Percentiles rank a stretch among this genome's conserved stretches.
Conservation (phyloP, 805 yeast species). For the Saturnispora besseyi region DNA sequence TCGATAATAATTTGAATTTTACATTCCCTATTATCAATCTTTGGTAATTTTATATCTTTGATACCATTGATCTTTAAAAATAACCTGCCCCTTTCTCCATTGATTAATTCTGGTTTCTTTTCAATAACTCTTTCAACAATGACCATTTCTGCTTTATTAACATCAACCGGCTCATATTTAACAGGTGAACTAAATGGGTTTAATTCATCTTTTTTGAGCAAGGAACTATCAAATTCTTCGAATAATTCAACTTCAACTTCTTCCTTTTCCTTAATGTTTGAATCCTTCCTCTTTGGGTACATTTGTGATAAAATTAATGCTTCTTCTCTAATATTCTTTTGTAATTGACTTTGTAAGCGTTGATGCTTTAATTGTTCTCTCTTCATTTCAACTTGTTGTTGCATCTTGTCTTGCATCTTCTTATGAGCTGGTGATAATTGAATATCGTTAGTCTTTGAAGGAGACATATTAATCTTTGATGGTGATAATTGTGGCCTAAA, state of each 20-base stretch:
- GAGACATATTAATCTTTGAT: neutral
- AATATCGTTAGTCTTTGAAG: neutral
- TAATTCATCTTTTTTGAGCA: neutral
- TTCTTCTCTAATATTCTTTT: slow-evolving; percentile 10
- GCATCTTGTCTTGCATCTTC: slow-evolving; percentile 13
- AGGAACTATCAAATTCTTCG: neutral
- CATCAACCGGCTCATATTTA: neutral
- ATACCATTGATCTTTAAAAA: slow-evolving; percentile 44
- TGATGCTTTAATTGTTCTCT: slow-evolving; percentile 9
- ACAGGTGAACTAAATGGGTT: slow-evolving; percentile 12
- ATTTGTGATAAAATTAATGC: slow-evolving; percentile 8
- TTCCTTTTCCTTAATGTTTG: neutral
- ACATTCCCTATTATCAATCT: slow-evolving; percentile 36
- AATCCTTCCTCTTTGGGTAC: slow-evolving; percentile 4
- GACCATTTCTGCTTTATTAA: slow-evolving; percentile 1
- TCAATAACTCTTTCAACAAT: slow-evolving; percentile 5
- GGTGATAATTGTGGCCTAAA: slow-evolving; percentile 6
- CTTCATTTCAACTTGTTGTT: slow-evolving; percentile 10
- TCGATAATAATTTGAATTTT: slow-evolving; percentile 52
- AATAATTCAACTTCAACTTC: neutral
- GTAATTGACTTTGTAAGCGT: slow-evolving; percentile 8
- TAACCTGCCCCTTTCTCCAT: slow-evolving; percentile 39
- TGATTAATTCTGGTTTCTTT: slow-evolving; percentile 12
- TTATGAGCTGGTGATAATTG: slow-evolving; percentile 12
- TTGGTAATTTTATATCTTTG: slow-evolving; percentile 39